Conservation (phyloP, 1,284 basidiomycete genomes). For the Malassezia globosa region DNA sequence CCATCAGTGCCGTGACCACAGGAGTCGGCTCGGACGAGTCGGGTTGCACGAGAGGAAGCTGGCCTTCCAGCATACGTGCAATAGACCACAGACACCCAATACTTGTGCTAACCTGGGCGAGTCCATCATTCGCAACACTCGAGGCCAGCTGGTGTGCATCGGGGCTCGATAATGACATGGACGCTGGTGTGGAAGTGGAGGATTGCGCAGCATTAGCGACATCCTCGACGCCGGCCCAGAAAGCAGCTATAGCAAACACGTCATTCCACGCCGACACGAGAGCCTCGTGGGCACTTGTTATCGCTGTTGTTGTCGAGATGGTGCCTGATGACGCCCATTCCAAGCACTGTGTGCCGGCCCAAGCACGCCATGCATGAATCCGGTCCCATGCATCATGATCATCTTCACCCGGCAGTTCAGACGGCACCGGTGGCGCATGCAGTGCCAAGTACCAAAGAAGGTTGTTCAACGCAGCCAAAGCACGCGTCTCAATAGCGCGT, state of each 20-base stretch:
- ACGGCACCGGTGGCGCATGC: slow-evolving; percentile 31
- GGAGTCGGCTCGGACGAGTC: slow-evolving; percentile 8
- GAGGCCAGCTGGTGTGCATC: background rate
- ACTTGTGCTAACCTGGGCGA: slow-evolving; percentile 30
- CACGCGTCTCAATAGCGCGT: slow-evolving; percentile 24
- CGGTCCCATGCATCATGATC: slow-evolving; percentile 14
- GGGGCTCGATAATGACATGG: background rate
- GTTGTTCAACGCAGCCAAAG: slow-evolving; percentile 35
- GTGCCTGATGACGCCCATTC: background rate
- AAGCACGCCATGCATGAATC: slow-evolving; percentile 8
- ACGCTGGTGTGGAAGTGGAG: background rate
- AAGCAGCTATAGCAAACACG: slow-evolving; percentile 14
- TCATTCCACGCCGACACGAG: slow-evolving; percentile 3
- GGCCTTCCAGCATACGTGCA: slow-evolving; percentile 25
- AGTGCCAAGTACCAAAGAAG: slow-evolving; percentile 24
- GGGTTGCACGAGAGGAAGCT: slow-evolving; percentile 14
- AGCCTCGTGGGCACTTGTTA: background rate
- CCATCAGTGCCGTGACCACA: slow-evolving; percentile 22
- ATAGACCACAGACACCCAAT: slow-evolving; percentile 34
- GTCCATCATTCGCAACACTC: slow-evolving; percentile 19
- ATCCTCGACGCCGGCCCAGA: slow-evolving; percentile 11
- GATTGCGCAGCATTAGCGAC: slow-evolving; percentile 4
- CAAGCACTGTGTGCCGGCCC: slow-evolving; percentile 6
- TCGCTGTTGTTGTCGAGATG: background rate
- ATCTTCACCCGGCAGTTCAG: slow-evolving; percentile 28